Percentiles rank a stretch among this genome's conserved stretches.
phyloP scores from a whole-genome alignment of 345 rosid genomes.

The Pistacia vera region DNA sequence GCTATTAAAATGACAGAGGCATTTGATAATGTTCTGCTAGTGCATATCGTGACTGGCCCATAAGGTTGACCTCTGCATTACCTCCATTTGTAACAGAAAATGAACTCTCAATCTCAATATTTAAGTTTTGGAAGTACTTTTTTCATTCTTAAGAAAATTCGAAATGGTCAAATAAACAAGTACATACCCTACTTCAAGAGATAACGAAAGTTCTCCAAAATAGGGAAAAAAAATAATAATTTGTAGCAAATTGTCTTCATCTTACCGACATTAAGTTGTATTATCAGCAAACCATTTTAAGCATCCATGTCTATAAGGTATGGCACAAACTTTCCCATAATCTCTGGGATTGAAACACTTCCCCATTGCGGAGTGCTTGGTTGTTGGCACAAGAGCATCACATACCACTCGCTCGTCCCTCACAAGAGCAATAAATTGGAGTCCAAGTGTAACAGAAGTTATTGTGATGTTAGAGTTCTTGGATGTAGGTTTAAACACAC shows the following conservation, averaged over 20 bases:
- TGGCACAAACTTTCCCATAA: not conserved
- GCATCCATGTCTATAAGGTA: not conserved
- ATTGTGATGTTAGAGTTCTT: conserved; percentile 28
- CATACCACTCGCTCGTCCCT: too few relatives aligned
- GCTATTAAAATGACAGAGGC: too few relatives aligned
- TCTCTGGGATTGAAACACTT: not conserved
- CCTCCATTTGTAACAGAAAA: not conserved
- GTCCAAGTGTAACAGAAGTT: conserved; percentile 17
- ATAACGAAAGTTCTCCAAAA: not conserved
- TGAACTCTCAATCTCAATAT: not conserved
- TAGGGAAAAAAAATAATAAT: not conserved
- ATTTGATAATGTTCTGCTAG: too few relatives aligned
- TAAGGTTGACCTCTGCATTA: too few relatives aligned
- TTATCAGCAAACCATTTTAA: not conserved
- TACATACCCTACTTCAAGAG: not conserved
- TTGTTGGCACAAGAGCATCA: not conserved
- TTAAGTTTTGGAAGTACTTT: not conserved
- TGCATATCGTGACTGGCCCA: too few relatives aligned
- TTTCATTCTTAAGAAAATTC: not conserved
- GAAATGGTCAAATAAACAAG: not conserved
- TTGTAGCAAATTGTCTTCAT: not conserved
- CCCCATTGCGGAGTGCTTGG: not conserved
- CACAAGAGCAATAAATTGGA: conserved; percentile 13
- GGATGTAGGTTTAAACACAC: conserved; percentile 34
- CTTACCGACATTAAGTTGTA: not conserved